Conservation (phyloP, 192 early-diverging fungal species). For the Coemansia sp. region DNA sequence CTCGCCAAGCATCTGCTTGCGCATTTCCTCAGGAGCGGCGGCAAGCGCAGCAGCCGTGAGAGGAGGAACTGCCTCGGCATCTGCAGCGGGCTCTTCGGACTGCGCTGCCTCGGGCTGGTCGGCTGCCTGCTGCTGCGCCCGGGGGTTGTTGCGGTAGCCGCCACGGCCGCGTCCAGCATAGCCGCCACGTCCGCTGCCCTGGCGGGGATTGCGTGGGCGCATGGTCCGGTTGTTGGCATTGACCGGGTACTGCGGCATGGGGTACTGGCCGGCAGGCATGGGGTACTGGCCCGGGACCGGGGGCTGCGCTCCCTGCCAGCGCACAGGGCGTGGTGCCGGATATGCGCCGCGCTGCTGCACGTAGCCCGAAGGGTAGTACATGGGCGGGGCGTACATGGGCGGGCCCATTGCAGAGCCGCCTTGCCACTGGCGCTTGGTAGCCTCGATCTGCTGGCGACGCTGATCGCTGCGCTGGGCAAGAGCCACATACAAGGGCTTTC, state of each 20-base stretch:
- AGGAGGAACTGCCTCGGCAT: conserved; percentile 23
- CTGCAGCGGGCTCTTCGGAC: conserved; percentile 35
- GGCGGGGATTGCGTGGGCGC: conserved; percentile 54
- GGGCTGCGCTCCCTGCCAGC: conserved; percentile 56
- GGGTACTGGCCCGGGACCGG: conserved; percentile 51
- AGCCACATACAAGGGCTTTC: conserved; percentile 98
- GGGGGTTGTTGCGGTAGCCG: conserved; percentile 50
- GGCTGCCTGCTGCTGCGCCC: conserved; percentile 33
- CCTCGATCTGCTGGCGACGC: conserved; percentile 93
- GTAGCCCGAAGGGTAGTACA: conserved; percentile 61
- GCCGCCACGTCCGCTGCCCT: conserved; percentile 50
- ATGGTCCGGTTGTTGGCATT: conserved; percentile 40
- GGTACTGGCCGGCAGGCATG: conserved; percentile 48
- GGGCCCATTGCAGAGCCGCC: conserved; percentile 43
- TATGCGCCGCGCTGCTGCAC: conserved; percentile 54
- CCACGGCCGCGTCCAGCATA: conserved; percentile 51
- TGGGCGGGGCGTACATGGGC: conserved; percentile 55
- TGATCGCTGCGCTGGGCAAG: conserved; percentile 97
- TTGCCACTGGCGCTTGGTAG: conserved; percentile 88
- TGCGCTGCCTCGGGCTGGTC: conserved; percentile 35
- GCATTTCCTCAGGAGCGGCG: conserved; percentile 73
- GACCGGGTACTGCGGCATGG: conserved; percentile 49
- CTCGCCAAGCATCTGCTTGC: conserved; percentile 98
- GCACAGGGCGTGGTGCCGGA: conserved; percentile 55
- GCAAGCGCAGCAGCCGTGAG: conserved; percentile 78